Base-by-base conservation (phyloP, 2,329 filamentous ascomycete genomes). In the Microcyclosporella mali region DNA sequence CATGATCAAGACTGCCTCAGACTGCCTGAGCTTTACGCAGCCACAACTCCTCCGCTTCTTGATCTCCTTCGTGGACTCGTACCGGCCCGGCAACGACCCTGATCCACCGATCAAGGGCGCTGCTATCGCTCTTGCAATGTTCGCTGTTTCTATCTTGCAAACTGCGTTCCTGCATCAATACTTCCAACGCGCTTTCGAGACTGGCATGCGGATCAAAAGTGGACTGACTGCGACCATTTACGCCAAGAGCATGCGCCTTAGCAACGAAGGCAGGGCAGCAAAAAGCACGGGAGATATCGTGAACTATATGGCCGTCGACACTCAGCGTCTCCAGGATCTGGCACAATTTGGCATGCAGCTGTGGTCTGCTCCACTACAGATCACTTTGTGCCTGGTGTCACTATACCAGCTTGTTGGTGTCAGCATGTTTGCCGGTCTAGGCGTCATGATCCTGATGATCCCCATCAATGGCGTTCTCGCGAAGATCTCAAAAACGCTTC, bases 221-320 rank as follows among this genome's bases (percentile, higher is more conserved):
- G 84, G 88, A 2, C 69, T 98, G 49, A 90, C 87, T 6, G 85
- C 90, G 1, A 79, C 88, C 45, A 97, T 98, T 52, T 98, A 98
- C 65, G 78, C 82, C 46, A 98, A 98, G 69, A 85, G 89, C 0
- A 74, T 97, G 49, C 83, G 80, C 51, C 73, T 98, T 14, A 97
- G 90, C 4, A 97, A 94, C 57, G 92, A 98, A 67, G 92, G 92
- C 7, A 80, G 90, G 41, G 78, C 88, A 2, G 69, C 81, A 33
- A 95, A 97, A 69, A 86, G 87, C 0, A 98, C 92, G 0, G 92
- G 92, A 44, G 94, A 98, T 59, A 97, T 98, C 59, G 92, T 98
- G 63, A 98, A 98, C 63, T 92, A 95, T 68, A 98, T 98, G 90
- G 92, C 94, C 34, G 90, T 98, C 8, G 92, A 98, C 63, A 90